Evolutionary conservation across 2,329 filamentous ascomycete species (phyloP), one percentile per base, ranked within the genome.

Genomic region (Stagonosporopsis cucurbitacearum): DNA sequence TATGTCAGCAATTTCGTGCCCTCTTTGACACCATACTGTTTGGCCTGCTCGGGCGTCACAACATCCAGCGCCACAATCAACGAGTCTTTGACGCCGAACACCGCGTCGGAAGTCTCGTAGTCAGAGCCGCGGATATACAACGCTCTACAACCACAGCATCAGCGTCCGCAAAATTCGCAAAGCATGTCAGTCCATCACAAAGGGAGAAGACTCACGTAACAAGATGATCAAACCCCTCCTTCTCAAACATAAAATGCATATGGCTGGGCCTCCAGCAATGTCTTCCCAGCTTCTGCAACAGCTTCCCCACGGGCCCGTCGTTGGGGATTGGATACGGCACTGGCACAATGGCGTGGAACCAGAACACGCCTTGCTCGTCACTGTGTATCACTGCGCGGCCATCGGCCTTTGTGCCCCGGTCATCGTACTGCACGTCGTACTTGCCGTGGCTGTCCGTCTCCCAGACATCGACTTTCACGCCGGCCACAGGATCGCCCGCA

Each of bases 291-390:
- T 52, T 59, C 23, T 52, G 51, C 48, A 75, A 44, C 63, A 75
- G 62, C 46, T 64, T 63, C 1, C 73, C 92, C 1, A 96, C 91
- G 0, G 92, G 92, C 33, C 74, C 74, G 75, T 96, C 91, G 66
- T 91, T 82, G 1, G 91, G 91, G 67, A 96, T 95, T 0, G 90
- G 88, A 75, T 96, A 96, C 49, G 88, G 87, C 54, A 96, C 91
- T 0, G 92, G 92, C 57, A 88, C 87, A 70, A 96, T 91, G 0
- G 88, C 91, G 68, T 87, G 88, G 79, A 96, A 96, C 87, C 89
- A 96, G 72, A 96, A 95, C 1, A 81, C 70, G 0, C 93, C 94
- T 32, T 92, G 79, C 0, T 82, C 79, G 64, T 94, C 90, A 58
- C 82, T 89, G 37, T 77, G 77, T 80, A 92, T 82, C 54, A 94